These are phyloP conservation scores for Phlyctochytrium arcticum DNA, from an alignment of 192 early-diverging fungal species.

Conservation along the genomic window DNA sequence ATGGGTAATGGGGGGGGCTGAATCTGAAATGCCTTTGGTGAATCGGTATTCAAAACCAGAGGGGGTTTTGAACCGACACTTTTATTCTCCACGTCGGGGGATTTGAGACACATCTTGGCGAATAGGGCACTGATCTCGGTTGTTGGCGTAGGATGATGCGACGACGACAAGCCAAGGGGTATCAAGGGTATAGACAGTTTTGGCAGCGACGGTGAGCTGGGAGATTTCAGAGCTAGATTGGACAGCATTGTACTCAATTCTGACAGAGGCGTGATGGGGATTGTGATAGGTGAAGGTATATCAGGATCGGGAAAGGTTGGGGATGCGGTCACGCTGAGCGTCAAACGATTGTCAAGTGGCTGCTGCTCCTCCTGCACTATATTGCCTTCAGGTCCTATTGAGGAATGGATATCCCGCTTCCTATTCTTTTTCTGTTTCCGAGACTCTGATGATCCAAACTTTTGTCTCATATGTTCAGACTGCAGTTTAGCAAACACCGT, in stretches of 20 bases:
- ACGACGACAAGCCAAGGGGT: neutral
- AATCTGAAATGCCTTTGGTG: neutral
- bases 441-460: no score
- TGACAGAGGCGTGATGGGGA: neutral
- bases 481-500: neutral
- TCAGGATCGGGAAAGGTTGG: neutral
- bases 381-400: no score
- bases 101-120: neutral
- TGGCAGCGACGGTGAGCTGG: neutral
- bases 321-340: neutral
- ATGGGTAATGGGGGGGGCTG: neutral
- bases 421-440: no score
- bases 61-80: neutral
- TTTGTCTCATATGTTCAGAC: no score
- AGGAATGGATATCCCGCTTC: no score
- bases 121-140: neutral
- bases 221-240: neutral
- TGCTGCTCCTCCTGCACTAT: no score
- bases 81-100: neutral
- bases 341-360: no score
- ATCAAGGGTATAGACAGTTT: neutral
- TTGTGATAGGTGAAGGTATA: neutral
- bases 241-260: constrained; percentile 2
- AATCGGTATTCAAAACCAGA: neutral
- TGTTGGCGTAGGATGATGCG: no score